A percentile compares a stretch with the other conserved stretches of the same genome.
Conservation (phyloP, 2,329 filamentous ascomycete species). For the Cordyceps farinosa region DNA sequence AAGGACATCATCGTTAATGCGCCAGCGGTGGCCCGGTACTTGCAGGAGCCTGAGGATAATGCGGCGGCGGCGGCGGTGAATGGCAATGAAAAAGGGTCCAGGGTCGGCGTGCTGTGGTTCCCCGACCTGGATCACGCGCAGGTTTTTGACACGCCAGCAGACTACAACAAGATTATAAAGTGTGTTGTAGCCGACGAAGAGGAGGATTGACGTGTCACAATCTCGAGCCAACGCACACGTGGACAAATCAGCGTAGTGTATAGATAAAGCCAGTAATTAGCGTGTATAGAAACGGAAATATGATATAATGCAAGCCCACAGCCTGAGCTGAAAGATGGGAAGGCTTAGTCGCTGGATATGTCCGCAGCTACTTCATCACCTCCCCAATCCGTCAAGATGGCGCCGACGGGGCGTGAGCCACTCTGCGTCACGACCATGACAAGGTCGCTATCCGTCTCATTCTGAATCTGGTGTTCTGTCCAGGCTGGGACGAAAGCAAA, state of each 20-base stretch:
- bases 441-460: slow-evolving; percentile 58
- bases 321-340: not conserved
- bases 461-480: slow-evolving; percentile 67
- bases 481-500: slow-evolving; percentile 68
- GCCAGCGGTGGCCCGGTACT: slow-evolving; percentile 53
- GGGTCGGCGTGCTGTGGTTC: slow-evolving; percentile 59
- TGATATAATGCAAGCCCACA: slow-evolving; percentile 9
- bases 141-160: slow-evolving; percentile 45
- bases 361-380: slow-evolving; percentile 36
- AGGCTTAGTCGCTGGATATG: slow-evolving; percentile 1
- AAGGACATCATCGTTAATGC: slow-evolving; percentile 65
- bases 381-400: slow-evolving; percentile 61
- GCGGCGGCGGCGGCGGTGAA: slow-evolving; percentile 20
- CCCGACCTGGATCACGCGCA: slow-evolving; percentile 62
- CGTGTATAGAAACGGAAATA: not conserved
- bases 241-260: not conserved
- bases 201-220: slow-evolving; percentile 12
- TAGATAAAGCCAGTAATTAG: not conserved
- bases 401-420: slow-evolving; percentile 57
- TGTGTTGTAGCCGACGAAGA: slow-evolving; percentile 24
- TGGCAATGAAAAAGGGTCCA: slow-evolving; percentile 20
- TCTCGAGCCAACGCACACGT: not conserved
- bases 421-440: slow-evolving; percentile 64
- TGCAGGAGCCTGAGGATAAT: slow-evolving; percentile 30
- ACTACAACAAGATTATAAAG: slow-evolving; percentile 29